Conservation (phyloP, 1,284 basidiomycete genomes). For the Tetrapyrgos nigripes region DNA sequence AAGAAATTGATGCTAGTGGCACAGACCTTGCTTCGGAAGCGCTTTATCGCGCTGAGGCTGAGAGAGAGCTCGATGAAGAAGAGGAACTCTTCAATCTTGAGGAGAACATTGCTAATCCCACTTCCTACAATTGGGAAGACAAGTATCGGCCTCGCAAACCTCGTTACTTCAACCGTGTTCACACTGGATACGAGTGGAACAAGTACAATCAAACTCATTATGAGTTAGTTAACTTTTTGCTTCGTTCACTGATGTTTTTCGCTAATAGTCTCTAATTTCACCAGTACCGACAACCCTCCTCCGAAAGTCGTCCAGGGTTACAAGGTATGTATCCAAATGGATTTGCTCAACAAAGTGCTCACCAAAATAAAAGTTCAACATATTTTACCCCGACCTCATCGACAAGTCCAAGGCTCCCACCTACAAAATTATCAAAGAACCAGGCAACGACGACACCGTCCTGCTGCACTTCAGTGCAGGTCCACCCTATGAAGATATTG, state of each 20-base stretch:
- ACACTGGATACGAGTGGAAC: conserved; percentile 99
- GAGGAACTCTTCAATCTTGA: conserved; percentile 94
- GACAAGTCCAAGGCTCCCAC: conserved; percentile 97
- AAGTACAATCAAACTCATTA: conserved; percentile 99
- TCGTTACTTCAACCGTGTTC: conserved; percentile 98
- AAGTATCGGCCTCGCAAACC: conserved; percentile 99
- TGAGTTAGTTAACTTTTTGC: conserved; percentile 72
- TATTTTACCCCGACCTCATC: conserved; percentile 95
- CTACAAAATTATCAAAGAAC: conserved; percentile 92
- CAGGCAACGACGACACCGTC: conserved; percentile 94
- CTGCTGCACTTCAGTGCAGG: conserved; percentile 95
- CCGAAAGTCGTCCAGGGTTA: conserved; percentile 99
- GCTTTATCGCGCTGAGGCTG: conserved; percentile 86
- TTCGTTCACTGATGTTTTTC: conserved; percentile 11
- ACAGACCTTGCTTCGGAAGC: conserved; percentile 87
- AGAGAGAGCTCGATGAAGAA: conserved; percentile 93
- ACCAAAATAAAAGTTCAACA: conserved; percentile 73
- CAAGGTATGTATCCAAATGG: conserved; percentile 63
- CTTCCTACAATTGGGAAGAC: conserved; percentile 97
- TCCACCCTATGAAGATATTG: conserved; percentile 98
- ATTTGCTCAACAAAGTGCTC: conserved; percentile 7
- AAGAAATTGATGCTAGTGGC: conserved; percentile 62
- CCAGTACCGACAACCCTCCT: conserved; percentile 92
- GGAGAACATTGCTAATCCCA: conserved; percentile 82
- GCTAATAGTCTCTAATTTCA: conserved; percentile 16